These are phyloP conservation scores for Rosa rugosa DNA, from an alignment of 306 rosid species.

Conservation along the genomic window DNA sequence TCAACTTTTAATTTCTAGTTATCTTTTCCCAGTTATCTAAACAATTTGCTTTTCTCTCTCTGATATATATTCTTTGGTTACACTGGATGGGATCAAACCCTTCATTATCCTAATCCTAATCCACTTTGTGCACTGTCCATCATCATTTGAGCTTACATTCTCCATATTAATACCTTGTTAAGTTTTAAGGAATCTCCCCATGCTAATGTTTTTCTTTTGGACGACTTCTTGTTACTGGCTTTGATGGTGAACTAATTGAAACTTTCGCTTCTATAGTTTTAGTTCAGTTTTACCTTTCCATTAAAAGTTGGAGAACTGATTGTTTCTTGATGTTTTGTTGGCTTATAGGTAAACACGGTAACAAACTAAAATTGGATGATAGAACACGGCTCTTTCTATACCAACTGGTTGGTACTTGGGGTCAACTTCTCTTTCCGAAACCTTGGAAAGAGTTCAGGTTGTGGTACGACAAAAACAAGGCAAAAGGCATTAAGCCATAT, in stretches of 20 bases:
- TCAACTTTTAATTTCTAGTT: neutral
- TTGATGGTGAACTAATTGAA: neutral
- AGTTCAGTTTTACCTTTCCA: neutral
- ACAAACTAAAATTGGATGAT: slow-evolving; percentile 64
- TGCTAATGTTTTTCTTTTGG: neutral
- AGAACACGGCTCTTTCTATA: slow-evolving; percentile 65
- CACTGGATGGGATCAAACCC: neutral
- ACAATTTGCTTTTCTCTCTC: neutral
- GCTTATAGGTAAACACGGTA: slow-evolving; percentile 80
- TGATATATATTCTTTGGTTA: neutral
- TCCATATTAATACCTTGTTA: neutral
- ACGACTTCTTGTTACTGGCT: neutral
- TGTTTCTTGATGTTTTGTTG: slow-evolving; percentile 14
- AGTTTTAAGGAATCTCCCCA: neutral
- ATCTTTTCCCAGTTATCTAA: neutral
- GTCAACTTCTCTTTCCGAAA: slow-evolving; percentile 94
- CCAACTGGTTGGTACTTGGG: slow-evolving; percentile 98
- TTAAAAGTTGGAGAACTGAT: neutral
- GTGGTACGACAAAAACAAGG: slow-evolving; percentile 90
- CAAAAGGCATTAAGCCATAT: slow-evolving; percentile 65
- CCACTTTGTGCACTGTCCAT: neutral
- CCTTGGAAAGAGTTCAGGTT: slow-evolving; percentile 98
- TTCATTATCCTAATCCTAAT: neutral
- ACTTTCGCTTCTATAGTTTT: neutral
- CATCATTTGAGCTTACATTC: neutral